Percentiles rank a stretch among this genome's conserved stretches.
phyloP scores from a whole-genome alignment of 2,329 filamentous ascomycete genomes.

The Cryphonectria japonica region DNA sequence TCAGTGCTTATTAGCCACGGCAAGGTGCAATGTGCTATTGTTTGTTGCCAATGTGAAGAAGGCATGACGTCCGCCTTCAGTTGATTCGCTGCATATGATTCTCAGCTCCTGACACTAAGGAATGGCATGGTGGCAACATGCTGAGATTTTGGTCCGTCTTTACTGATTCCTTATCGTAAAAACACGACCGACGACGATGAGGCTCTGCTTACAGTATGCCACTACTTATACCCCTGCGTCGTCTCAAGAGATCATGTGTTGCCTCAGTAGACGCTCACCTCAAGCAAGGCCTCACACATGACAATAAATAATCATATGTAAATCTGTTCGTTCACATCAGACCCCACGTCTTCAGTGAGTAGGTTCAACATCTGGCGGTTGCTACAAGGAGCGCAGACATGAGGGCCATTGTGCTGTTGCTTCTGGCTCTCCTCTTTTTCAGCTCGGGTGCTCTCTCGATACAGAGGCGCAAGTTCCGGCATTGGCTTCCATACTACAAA shows the following conservation, averaged over 20 bases:
- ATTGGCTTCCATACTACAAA: slow-evolving; percentile 16
- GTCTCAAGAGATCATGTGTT: not conserved
- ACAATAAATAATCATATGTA: not conserved
- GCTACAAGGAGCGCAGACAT: not conserved
- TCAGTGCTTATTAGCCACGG: not conserved
- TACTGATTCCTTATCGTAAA: not conserved
- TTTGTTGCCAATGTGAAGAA: not conserved
- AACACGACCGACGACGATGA: not conserved
- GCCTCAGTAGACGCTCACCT: not conserved
- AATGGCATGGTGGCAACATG: not conserved
- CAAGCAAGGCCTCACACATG: not conserved
- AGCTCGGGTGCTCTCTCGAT: not conserved
- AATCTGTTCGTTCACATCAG: not conserved
- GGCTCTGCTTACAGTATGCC: not conserved
- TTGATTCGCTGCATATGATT: not conserved
- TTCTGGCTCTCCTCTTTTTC: not conserved
- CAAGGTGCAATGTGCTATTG: not conserved
- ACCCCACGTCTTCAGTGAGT: not conserved
- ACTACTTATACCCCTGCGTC: not conserved
- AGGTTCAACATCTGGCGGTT: not conserved
- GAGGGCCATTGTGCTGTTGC: not conserved
- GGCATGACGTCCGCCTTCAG: not conserved
- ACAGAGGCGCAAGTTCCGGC: slow-evolving; percentile 11
- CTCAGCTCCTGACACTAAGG: not conserved
- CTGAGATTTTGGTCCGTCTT: not conserved